phyloP scores from a whole-genome alignment of 176 grass and related monocot species.

The Zoysia japonica region DNA sequence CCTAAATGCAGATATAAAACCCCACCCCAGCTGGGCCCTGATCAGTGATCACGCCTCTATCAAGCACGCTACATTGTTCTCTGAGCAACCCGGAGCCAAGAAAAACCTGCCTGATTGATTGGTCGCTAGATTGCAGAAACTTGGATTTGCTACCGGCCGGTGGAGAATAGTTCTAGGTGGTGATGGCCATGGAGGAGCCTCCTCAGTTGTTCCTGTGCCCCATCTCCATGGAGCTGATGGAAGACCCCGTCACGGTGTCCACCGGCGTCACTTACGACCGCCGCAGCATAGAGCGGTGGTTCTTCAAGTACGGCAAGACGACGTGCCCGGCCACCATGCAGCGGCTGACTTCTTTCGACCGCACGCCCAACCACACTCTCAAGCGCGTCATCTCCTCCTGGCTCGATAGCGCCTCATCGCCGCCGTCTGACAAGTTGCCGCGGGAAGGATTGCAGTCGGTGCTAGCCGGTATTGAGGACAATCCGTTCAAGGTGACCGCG shows the following conservation, averaged over 20 bases:
- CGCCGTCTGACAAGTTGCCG: neutral
- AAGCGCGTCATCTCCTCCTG: constrained; percentile 75
- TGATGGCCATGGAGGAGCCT: constrained; percentile 43
- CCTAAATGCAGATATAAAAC: constrained; percentile 35
- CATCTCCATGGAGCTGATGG: constrained; percentile 91
- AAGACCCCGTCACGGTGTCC: constrained; percentile 76
- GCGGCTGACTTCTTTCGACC: constrained; percentile 51
- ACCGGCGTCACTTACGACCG: constrained; percentile 91
- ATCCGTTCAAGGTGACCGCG: constrained; percentile 79
- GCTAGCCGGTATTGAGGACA: constrained; percentile 45
- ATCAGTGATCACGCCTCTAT: constrained; percentile 12
- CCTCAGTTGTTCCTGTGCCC: constrained; percentile 73
- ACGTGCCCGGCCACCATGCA: constrained; percentile 95
- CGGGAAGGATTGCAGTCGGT: constrained; percentile 44
- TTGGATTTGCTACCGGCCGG: neutral
- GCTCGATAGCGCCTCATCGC: constrained; percentile 37
- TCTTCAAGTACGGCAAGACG: constrained; percentile 60
- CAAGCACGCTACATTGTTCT: constrained; percentile 2
- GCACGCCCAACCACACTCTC: constrained; percentile 86
- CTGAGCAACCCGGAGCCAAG: neutral
- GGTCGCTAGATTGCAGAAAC: constrained; percentile 16
- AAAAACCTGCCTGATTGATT: constrained; percentile 25
- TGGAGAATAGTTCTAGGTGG: constrained; percentile 4
- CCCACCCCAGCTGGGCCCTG: neutral
- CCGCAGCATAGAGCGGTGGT: constrained; percentile 82